A percentile compares a stretch with the other conserved stretches of the same genome.
phyloP scores from a whole-genome alignment of 371 early-diverging fungal genomes.

The Massospora cicadina region DNA sequence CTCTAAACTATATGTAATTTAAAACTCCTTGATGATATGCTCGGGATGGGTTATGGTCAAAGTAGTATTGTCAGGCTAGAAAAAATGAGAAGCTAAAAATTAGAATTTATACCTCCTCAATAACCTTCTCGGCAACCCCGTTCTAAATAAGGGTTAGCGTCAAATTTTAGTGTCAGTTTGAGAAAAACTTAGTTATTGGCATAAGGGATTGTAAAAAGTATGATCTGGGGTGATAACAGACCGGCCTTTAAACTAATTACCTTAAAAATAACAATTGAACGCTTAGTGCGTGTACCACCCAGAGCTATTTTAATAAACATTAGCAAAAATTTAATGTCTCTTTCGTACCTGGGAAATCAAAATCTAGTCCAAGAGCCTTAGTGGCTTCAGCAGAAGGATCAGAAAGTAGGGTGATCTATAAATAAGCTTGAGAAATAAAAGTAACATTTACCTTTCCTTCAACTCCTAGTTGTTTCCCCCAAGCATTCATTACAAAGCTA shows the following conservation, averaged over 20 bases:
- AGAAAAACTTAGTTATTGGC: background rate
- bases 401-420: conserved; percentile 32
- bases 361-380: conserved; percentile 36
- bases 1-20: too few species aligned
- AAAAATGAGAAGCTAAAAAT: background rate
- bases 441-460: conserved; percentile 16
- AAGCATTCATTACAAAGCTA: conserved; percentile 54
- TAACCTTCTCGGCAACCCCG: background rate
- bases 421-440: conserved; percentile 10
- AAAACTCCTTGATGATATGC: background rate
- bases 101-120: background rate
- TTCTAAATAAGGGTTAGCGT: background rate
- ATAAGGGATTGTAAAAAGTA: background rate
- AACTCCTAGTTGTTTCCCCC: conserved; percentile 29
- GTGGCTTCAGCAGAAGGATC: conserved; percentile 43
- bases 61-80: conserved; percentile 1
- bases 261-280: conserved; percentile 37
- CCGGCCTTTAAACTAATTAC: too few species aligned
- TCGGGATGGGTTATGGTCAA: background rate
- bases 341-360: conserved; percentile 28
- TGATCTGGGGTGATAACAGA: background rate
- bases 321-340: background rate
- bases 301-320: conserved; percentile 20
- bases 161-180: too few species aligned
- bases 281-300: conserved; percentile 43